A percentile compares a stretch with the other conserved stretches of the same genome.
Evolutionary conservation across 306 rosid genomes (phyloP).

Genomic region (Potentilla sterilis): DNA sequence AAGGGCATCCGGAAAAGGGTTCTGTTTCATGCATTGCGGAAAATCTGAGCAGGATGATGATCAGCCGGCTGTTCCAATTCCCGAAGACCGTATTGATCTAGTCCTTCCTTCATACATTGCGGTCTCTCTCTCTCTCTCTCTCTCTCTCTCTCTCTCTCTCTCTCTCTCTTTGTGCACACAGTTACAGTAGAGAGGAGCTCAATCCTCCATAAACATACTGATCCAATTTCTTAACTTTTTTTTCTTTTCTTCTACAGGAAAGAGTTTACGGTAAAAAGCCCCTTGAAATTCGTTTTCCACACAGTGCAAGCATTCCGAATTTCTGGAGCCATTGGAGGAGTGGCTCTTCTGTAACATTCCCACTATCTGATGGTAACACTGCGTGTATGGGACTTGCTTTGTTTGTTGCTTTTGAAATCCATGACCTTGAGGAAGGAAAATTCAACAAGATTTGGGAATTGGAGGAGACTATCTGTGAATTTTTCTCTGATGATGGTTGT

Average conservation of each 20-base stretch:
- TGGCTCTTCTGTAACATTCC: conserved; percentile 7
- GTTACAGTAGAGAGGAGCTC: no score
- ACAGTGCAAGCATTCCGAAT: neutral
- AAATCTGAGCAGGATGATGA: neutral
- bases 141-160: no score
- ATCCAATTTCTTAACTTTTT: neutral
- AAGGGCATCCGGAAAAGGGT: neutral
- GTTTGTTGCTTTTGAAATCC: neutral
- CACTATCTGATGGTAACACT: neutral
- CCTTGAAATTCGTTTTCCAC: neutral
- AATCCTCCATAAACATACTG: no score
- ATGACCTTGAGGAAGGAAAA: neutral
- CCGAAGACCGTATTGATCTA: neutral
- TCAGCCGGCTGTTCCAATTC: neutral
- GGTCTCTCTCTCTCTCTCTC: neutral
- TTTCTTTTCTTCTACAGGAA: neutral
- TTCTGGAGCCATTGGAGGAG: neutral
- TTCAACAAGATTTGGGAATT: neutral
- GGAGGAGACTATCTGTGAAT: neutral
- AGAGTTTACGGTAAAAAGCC: neutral
- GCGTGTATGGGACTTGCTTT: neutral
- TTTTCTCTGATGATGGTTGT: neutral
- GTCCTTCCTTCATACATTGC: neutral
- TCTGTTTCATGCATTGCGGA: neutral
- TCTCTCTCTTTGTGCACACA: no score